Evolutionary conservation across 202 grass and related monocot species (phyloP).

Genomic region (Musa balbisiana): DNA sequence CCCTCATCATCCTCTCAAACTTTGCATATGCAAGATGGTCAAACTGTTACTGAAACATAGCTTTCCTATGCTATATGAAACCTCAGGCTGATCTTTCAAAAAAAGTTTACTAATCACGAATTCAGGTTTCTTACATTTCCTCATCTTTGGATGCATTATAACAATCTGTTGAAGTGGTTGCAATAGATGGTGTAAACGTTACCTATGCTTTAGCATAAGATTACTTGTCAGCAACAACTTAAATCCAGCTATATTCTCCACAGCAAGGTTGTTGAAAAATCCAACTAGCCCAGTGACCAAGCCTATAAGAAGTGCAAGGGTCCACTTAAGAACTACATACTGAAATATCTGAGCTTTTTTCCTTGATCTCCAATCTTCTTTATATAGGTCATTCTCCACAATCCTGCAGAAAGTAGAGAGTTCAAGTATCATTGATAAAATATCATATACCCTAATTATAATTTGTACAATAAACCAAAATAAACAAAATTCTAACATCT

Average conservation of each 20-base stretch:
- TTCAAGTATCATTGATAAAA: background rate
- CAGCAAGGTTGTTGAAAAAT: constrained; percentile 91
- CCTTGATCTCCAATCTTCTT: constrained; percentile 86
- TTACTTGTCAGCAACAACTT: constrained; percentile 60
- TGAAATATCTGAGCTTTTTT: constrained; percentile 80
- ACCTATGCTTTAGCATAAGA: constrained; percentile 72
- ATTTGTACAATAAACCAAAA: too few species aligned
- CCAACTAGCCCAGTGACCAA: constrained; percentile 60
- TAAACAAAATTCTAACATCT: too few species aligned
- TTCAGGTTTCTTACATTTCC: background rate
- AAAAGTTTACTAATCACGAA: background rate
- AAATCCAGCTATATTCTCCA: constrained; percentile 89
- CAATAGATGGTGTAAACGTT: constrained; percentile 18
- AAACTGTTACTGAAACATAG: background rate
- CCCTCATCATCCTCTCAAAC: too few species aligned
- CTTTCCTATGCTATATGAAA: background rate
- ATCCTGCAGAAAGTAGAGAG: constrained; percentile 33
- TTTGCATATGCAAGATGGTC: background rate
- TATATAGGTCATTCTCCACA: constrained; percentile 85
- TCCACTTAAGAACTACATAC: constrained; percentile 87
- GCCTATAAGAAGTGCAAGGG: constrained; percentile 73
- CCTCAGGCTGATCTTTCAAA: background rate
- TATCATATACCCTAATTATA: too few species aligned
- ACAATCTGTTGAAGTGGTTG: background rate
- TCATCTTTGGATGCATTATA: background rate